Evolutionary conservation across 176 grass and related monocot genomes (phyloP).

Genomic region (Metroxylon sagu): DNA sequence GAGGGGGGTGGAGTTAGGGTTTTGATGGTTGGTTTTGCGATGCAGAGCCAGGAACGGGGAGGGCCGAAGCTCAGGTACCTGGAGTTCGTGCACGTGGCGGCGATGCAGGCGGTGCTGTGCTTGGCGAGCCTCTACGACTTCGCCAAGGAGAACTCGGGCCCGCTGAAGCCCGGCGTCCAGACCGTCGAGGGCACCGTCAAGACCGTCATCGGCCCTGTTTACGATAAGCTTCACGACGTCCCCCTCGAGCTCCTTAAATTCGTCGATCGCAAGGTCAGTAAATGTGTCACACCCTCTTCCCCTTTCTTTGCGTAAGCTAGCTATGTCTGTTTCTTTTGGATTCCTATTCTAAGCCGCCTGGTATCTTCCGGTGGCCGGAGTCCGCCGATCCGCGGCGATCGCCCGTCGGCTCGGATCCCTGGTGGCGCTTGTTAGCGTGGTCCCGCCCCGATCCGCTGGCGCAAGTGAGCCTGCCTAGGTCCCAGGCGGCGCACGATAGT

Average conservation of each 20-base stretch:
- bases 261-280: constrained; percentile 59
- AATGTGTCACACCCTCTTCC: not conserved
- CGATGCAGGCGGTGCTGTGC: constrained; percentile 41
- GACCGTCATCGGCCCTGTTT: constrained; percentile 44
- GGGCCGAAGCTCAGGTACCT: constrained; percentile 47
- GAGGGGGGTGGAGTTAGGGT: no score
- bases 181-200: constrained; percentile 54
- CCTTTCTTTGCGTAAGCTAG: not conserved
- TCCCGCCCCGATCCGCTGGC: no score
- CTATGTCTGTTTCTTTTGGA: no score
- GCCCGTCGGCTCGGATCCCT: no score
- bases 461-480: no score
- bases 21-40: not conserved
- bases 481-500: no score
- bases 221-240: constrained; percentile 31
- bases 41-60: constrained; percentile 22
- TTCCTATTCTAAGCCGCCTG: no score
- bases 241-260: constrained; percentile 65
- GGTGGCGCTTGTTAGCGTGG: no score
- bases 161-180: constrained; percentile 51
- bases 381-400: no score
- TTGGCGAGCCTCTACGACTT: constrained; percentile 43
- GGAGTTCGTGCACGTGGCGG: constrained; percentile 44
- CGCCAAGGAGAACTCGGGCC: constrained; percentile 72
- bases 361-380: no score